Evolutionary conservation across 306 rosid genomes (phyloP).

Genomic region (Senna tora): DNA sequence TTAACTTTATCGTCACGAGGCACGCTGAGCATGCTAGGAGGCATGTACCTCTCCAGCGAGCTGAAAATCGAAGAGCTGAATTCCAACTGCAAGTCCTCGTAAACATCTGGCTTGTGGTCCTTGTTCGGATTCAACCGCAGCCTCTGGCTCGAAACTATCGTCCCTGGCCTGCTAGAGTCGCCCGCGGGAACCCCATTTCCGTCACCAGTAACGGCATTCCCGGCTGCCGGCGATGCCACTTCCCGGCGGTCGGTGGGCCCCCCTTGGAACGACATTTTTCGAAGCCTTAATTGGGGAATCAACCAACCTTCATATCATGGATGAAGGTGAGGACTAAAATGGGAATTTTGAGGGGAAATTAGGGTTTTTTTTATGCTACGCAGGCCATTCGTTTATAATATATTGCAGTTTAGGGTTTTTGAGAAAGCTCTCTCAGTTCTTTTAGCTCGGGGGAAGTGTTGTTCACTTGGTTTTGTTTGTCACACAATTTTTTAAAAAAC

Average conservation of each 20-base stretch:
- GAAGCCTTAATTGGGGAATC: constrained; percentile 26
- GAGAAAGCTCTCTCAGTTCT: not conserved
- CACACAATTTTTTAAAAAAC: no score
- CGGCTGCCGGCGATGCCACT: constrained; percentile 23
- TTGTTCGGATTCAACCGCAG: constrained; percentile 54
- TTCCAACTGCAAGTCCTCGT: constrained; percentile 53
- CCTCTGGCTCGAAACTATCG: constrained; percentile 41
- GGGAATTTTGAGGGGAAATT: not conserved
- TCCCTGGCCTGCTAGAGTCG: constrained; percentile 6
- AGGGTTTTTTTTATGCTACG: not conserved
- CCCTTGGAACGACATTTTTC: constrained; percentile 35
- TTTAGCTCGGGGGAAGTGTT: not conserved
- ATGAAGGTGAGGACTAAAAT: not conserved
- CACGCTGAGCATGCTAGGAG: constrained; percentile 45
- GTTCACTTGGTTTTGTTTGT: no score
- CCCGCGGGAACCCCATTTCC: constrained; percentile 26
- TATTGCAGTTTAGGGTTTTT: constrained; percentile 12
- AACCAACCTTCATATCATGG: constrained; percentile 14
- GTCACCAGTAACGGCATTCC: constrained; percentile 3
- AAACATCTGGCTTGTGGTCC: constrained; percentile 55
- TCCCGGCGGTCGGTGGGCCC: constrained; percentile 37
- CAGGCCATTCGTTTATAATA: not conserved
- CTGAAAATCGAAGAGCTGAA: constrained; percentile 51
- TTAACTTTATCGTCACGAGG: constrained; percentile 52
- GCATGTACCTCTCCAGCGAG: constrained; percentile 54